Base-by-base conservation (phyloP, 192 early-diverging fungal genomes). In the Rhizoclosmatium globosum region DNA sequence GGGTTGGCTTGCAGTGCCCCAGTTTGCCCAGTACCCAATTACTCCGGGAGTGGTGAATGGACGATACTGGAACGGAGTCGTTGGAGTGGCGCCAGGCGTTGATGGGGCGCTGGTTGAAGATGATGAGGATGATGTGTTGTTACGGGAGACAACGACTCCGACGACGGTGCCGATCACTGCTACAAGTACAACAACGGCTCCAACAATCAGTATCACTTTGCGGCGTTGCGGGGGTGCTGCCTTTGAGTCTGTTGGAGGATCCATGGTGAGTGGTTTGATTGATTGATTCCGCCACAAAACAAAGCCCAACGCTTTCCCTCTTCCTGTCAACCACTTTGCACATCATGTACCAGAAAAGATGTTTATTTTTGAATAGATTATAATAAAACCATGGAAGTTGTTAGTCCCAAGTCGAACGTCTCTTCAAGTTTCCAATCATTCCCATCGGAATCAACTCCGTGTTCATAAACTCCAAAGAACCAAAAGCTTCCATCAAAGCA, bases 11-110 rank as follows among this genome's bases (percentile, higher is more conserved):
- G 9, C 21, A 7, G 11, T 21, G 7, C 50, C 19, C 73, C 56
- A 62, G 73, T 75, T 75, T 61, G 73, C 60, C 73, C 73, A 75
- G 60, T 75, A 75, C 15, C 70, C 70, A 71, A 71, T 47, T 4
- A 71, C 42, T 31, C 70, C 70, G 38, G 70, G 70, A 21, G 70
- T 47, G 19, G 46, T 46, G 67, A 68, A 53, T 13, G 50, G 50
- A 17, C 50, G 50, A 17, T 53, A 53, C 17, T 53, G 9, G 17
- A 53, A 53, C 6, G 50, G 17, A 53, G 50, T 53, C 31, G 31
- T 31, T 31, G 31, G 31, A 31, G 31, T 31, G 31, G 31, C 31
- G 31, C 31, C 31, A 31, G 31, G 31, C 31, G 31, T 31, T 31
- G 31, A 31, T 31, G 31, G 31, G 31, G 31, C 31, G 31, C 31